Evolutionary conservation across 345 rosid genomes (phyloP).

Genomic region (Brassica incana): DNA sequence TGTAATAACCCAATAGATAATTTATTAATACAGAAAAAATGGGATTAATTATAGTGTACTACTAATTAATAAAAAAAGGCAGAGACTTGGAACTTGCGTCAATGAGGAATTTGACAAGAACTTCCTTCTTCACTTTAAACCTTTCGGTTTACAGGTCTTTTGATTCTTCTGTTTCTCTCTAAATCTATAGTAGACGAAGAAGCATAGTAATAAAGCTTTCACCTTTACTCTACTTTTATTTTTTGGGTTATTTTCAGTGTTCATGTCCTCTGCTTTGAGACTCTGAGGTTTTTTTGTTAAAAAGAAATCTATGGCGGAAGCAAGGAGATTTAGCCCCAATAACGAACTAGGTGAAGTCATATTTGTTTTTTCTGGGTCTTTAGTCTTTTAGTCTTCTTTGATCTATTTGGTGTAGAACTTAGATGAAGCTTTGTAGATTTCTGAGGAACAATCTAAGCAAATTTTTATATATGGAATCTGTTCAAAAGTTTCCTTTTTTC

Average conservation of each 20-base stretch:
- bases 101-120: slow-evolving; percentile 37
- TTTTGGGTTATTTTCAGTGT: not conserved
- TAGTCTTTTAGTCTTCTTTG: not conserved
- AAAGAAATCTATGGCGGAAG: not conserved
- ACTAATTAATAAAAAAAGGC: slow-evolving; percentile 2
- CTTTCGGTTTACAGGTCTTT: slow-evolving; percentile 8
- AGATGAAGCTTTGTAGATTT: not conserved
- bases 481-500: too few species aligned
- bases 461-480: not conserved
- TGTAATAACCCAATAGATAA: slow-evolving; percentile 9
- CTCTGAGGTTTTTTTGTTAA: too few species aligned
- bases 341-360: not conserved
- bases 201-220: slow-evolving; percentile 16
- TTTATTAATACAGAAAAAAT: not conserved
- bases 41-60: not conserved
- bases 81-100: slow-evolving; percentile 40
- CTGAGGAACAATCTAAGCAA: not conserved
- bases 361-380: not conserved
- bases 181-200: not conserved
- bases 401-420: not conserved
- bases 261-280: too few species aligned
- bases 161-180: slow-evolving; percentile 22
- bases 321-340: not conserved
- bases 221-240: not conserved
- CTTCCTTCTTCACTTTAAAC: slow-evolving; percentile 29